Evolutionary conservation across 2,329 filamentous ascomycete species (phyloP).

Genomic region (Leptographium wingfieldii): DNA sequence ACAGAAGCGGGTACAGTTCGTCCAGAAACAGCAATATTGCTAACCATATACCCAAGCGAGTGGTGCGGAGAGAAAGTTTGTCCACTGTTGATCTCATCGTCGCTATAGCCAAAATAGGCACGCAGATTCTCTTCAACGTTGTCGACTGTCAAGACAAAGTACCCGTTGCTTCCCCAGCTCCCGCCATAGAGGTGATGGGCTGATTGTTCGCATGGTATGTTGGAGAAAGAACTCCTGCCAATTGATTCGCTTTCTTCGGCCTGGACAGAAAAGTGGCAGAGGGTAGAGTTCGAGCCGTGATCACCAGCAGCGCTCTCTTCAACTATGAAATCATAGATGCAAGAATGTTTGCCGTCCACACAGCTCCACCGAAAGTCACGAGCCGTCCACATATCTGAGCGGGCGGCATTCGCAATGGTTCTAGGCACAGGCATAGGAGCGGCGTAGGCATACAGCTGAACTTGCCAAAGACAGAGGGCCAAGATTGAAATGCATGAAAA

Average conservation of each 20-base stretch:
- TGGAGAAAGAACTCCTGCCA: slow-evolving; percentile 4
- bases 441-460: not conserved
- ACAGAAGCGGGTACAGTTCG: not conserved
- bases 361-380: slow-evolving; percentile 11
- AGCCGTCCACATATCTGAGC: slow-evolving; percentile 5
- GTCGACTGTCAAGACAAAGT: slow-evolving; percentile 14
- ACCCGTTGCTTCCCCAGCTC: slow-evolving; percentile 12
- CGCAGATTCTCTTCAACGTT: slow-evolving; percentile 7
- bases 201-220: slow-evolving; percentile 8
- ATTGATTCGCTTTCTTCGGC: not conserved
- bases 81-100: slow-evolving; percentile 8
- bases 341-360: slow-evolving; percentile 5
- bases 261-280: slow-evolving; percentile 8
- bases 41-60: slow-evolving; percentile 5
- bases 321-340: slow-evolving; percentile 12
- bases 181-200: slow-evolving; percentile 11
- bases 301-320: not conserved
- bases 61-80: not conserved
- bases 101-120: slow-evolving; percentile 14
- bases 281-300: not conserved
- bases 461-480: slow-evolving; percentile 3
- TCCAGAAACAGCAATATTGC: not conserved
- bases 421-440: not conserved
- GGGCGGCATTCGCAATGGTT: not conserved
- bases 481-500: slow-evolving; percentile 1